Evolutionary conservation across 257 asterid species (phyloP), one percentile per base, ranked within the genome.

Genomic region (Capsicum rhomboideum): DNA sequence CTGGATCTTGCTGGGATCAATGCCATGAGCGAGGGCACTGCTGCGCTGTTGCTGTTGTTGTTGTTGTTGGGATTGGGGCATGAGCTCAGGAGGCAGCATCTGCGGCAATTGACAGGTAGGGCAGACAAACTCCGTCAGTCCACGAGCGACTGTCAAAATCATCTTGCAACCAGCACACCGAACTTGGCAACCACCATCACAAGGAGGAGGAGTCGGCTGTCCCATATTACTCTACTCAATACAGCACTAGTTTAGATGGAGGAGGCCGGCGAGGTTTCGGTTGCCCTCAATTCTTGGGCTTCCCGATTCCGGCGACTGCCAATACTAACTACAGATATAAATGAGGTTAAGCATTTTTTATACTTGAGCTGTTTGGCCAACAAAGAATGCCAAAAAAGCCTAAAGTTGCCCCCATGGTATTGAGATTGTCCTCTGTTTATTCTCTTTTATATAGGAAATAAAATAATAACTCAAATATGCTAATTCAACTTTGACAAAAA

Each of bases 1-100:
- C 93, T 94, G 99, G 94, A 96, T 94, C 97, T 94, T 96, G 23
- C 95, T 91, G 52, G 98, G 98, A 89, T 96, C 99, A 89, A 94
- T 91, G 87, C 99, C 98, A 71, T 90, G 97, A 21, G 99, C 94
- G 17, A 91, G 89, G 21, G 90, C 91, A 84, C 52, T 87, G 87
- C 90, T 85, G 64, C 72, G 89, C 52, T 71, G 90, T 82, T 90
- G 44, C 44, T 6, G 84, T 87, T 82, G 91, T 82, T 90, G 44
- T 87, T 82, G 91, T 34, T 4, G 4, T 82, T 90, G 44, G 1
- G 7, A 84, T 87, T 82, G 91, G 34, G 83, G 91, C 93, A 96
- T 88, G 82, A 96, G 89, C 88, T 93, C 96, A 20, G 99, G 99
- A 49, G 99, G 99, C 46, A 96, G 91, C 99, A 96, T 96, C 90